phyloP scores from a whole-genome alignment of 2,329 filamentous ascomycete genomes.

The Fusarium floridanum region DNA sequence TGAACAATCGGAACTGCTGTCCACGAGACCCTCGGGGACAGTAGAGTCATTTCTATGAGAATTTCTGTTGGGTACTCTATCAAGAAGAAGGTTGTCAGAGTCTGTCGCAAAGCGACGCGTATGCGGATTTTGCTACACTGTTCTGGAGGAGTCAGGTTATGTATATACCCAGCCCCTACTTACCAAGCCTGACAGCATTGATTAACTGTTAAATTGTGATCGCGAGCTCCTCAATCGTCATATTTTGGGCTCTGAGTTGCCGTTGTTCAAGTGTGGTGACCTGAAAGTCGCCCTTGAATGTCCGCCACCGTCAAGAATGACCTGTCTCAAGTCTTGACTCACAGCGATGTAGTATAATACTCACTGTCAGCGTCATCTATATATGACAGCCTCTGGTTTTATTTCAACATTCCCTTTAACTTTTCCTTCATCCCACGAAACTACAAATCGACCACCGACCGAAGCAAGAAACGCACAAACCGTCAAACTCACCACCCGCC shows the following conservation, averaged over 20 bases:
- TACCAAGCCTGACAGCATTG: background rate
- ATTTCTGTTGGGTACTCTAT: accelerated
- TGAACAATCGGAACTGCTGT: background rate
- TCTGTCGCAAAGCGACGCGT: background rate
- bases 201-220: background rate
- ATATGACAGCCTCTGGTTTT: background rate
- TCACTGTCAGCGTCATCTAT: background rate
- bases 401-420: background rate
- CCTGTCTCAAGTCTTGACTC: background rate
- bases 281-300: background rate
- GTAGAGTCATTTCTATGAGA: background rate
- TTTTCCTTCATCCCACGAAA: background rate
- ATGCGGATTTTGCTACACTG: background rate
- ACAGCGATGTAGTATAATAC: background rate
- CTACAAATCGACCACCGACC: background rate
- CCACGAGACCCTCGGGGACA: background rate
- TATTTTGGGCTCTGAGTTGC: background rate
- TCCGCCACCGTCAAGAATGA: background rate
- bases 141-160: background rate
- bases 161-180: background rate
- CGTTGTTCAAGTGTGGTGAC: background rate
- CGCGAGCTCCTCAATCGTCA: background rate
- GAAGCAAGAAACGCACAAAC: background rate
- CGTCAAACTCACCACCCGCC: background rate
- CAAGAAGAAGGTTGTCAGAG: background rate